Base-by-base conservation (phyloP, 352 stramenopile genomes). In the Pythium rishiriense region DNA sequence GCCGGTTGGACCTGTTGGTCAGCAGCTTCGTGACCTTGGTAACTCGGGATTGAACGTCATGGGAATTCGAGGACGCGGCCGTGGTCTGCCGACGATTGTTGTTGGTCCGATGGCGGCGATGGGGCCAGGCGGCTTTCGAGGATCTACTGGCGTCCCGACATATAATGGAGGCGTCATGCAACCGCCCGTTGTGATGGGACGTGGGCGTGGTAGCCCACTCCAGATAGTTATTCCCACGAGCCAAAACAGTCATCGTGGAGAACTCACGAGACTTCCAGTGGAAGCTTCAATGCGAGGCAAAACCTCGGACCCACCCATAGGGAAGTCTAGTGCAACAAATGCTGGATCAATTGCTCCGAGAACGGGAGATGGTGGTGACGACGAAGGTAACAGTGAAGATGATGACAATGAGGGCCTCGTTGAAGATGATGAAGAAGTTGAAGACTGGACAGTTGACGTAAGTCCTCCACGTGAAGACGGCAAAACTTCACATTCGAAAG, bases 371-470 rank as follows among this genome's bases (percentile, higher is more conserved):
- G 21, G 26, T 15, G 22, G 4, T 28, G 21, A 58, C 7, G 26
- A 26, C 35, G 41, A 66, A 29, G 31, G 55, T 43, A 41, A 17
- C 10, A 48, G 61, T 42, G 64, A 66, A n/a, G 58, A 71, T 31
- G 56, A 72, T 35, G 65, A 72, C 22, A 53, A 64, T 15, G 63
- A 70, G 29, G 54, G 68, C 26, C 26, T 68, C 24, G 50, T 47
- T 3, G 55, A 65, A 22, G 64, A 66, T 19, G 66, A 53, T 11
- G 66, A 73, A 49, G 54, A 66, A 29, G 59, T 73, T 1, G 59
- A 73, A 48, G 66, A 68, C 48, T 73, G 66, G 66, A 59, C 51
- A 15, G 37, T 72, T 4, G 65, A 58, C 21, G 41, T 29, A 5
- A 41, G 24, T 26, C 22, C 24, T 3, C 26, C 11, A 7, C 37